Conservation (phyloP, 2,329 filamentous ascomycete genomes). For the Ophiostoma tasmaniense region DNA sequence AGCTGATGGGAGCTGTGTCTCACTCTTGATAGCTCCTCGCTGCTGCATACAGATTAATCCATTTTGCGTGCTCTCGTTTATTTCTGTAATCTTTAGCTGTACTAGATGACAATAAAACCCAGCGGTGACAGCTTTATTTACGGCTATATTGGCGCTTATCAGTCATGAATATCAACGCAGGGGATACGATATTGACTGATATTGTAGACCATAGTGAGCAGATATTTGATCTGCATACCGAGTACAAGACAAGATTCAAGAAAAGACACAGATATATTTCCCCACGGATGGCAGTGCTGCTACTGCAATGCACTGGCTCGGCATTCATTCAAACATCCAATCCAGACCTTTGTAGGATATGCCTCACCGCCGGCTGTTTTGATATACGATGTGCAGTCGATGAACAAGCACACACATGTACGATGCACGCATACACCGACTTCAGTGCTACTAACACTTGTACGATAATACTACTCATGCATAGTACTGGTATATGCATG, state of each 20-base stretch:
- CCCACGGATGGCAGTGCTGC: no score
- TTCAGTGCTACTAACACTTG: neutral
- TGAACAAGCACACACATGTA: neutral
- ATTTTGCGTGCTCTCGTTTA: neutral
- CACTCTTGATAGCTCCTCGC: neutral
- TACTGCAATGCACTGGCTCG: no score
- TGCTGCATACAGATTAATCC: neutral
- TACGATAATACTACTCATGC: neutral
- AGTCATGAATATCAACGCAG: neutral
- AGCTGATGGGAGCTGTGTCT: neutral
- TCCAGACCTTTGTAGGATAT: neutral
- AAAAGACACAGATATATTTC: no score
- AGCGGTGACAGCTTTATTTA: neutral
- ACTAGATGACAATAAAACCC: neutral
- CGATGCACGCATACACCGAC: neutral
- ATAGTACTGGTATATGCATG: neutral
- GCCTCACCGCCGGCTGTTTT: neutral
- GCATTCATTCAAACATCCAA: no score
- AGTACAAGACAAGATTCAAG: neutral
- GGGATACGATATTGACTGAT: neutral
- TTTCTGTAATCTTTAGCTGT: neutral
- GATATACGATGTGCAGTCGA: neutral
- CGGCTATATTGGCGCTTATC: neutral
- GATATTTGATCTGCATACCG: neutral
- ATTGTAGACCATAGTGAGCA: neutral